These are phyloP conservation scores for Leccinum pachyderme DNA, from an alignment of 1,284 basidiomycete species.

Conservation along the genomic window DNA sequence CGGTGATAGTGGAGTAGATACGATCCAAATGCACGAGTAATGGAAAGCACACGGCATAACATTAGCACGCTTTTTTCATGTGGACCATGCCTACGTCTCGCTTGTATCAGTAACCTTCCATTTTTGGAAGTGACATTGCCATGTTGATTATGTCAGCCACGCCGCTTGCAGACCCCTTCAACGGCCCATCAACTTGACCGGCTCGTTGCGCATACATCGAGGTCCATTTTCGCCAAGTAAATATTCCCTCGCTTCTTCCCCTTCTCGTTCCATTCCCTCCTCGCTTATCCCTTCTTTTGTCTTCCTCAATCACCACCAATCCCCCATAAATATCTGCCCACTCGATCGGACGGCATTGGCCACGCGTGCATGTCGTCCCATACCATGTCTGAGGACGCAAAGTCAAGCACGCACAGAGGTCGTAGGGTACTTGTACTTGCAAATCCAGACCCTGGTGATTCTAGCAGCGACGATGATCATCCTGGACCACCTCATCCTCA, in stretches of 20 bases:
- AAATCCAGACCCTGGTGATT: constrained; percentile 55
- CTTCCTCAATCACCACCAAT: not conserved
- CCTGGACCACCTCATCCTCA: constrained; percentile 25
- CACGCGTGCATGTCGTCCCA: constrained; percentile 34
- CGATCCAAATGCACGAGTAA: constrained; percentile 26
- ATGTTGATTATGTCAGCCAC: constrained; percentile 33
- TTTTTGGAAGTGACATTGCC: constrained; percentile 22
- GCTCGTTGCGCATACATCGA: constrained; percentile 27
- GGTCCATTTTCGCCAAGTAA: constrained; percentile 18
- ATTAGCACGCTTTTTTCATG: constrained; percentile 15
- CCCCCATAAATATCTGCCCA: constrained; percentile 9
- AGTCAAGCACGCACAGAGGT: constrained; percentile 33
- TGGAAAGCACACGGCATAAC: constrained; percentile 5
- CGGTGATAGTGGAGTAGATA: constrained; percentile 18
- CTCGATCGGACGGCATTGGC: constrained; percentile 26
- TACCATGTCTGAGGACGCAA: constrained; percentile 46
- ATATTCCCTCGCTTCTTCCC: constrained; percentile 3
- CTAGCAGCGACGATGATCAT: constrained; percentile 44
- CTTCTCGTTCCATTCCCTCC: not conserved
- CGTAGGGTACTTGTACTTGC: constrained; percentile 52
- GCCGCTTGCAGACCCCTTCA: constrained; percentile 24
- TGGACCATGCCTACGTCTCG: not conserved
- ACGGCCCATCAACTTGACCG: constrained; percentile 30
- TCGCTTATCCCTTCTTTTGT: not conserved
- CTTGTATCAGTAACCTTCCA: constrained; percentile 5